Base-by-base conservation (phyloP, 2,329 filamentous ascomycete species). In the Calonectria pseudoturangicola region DNA sequence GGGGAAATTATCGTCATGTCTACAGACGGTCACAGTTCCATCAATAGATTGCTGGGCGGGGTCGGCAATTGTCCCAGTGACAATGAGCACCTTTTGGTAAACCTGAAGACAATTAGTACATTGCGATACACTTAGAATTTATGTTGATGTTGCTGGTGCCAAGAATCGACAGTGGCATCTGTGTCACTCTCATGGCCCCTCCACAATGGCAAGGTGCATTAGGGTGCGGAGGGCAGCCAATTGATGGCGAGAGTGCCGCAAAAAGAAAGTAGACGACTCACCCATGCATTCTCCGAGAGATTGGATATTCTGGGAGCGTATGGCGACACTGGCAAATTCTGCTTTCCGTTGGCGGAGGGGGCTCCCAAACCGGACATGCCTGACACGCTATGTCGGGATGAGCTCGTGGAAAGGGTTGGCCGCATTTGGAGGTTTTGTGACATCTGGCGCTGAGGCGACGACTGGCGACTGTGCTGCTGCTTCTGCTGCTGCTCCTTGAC, bases 1-100 rank as follows among this genome's bases (percentile, higher is more conserved):
- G 8, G 96, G 96, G 82, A 98, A 98, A 73, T 87, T 92, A 82
- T 98, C 95, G 83, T 98, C 94, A 77, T 95, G 90, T 80, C 97
- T 94, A 80, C 90, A 93, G 73, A 98, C 90, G 3, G 92, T 95
- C 64, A 98, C 81, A 36, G 87, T 93, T 76, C 97, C 97, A 81
- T 98, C 95, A 73, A 97, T 84, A 66, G 91, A 87, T 81, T 91
- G 90, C 66, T 92, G 88, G 41, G 88, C 86, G 30, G 92, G 87
- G 75, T 98, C 94, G 71, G 94, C 95, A 76, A 98, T 93, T 62
- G 94, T 92, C 64, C 96, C 96, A 79, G 93, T 92, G 58, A 98
- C 88, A 28, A 97, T 89, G 25, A 98, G 88, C 10, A 97, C 90
- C 82, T 98, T 98, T 87, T 98, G 95, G 81, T 98, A 95, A 25